Base-by-base conservation (phyloP, 2,329 filamentous ascomycete genomes). In the Dothideomycetidae sp. region DNA sequence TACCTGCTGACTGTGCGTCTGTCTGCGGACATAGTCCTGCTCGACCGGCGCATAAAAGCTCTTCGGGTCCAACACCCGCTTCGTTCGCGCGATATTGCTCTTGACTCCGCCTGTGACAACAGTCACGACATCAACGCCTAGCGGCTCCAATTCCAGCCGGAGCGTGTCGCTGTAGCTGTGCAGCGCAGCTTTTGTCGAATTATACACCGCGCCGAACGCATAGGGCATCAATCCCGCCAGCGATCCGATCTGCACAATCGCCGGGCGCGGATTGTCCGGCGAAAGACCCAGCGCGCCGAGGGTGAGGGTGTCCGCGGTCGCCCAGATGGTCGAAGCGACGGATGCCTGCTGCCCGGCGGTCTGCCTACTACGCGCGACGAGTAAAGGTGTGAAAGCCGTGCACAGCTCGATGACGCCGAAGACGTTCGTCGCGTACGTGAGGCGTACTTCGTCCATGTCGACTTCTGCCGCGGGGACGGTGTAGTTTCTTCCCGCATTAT, bases 101-200 rank as follows among this genome's bases (percentile, higher is more conserved):
- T 68, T 65, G 19, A 77, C 72, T 7, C 73, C 72, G 7, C 73
- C 73, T 1, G 73, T 76, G 5, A 76, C 55, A 4, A 68, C 52
- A 1, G 55, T 66, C 5, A 67, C 47, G 5, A 68, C 64, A 9
- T 58, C 53, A 5, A 67, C 63, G 5, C 58, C 62, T 11, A 68
- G 62, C 1, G 70, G 71, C 40, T 52, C 58, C 9, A 75, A 54
- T 48, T 76, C 71, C 12, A 75, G 64, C 10, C 73, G 63, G 32
- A 75, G 51, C 0, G 70, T 72, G 42, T 75, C 64, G 40, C 64
- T 67, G 50, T 70, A 76, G 1, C 63, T 59, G 49, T 75, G 70
- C 23, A 76, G 49, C 1, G 73, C 72, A 0, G 70, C 72, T 51
- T 75, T 75, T 26, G 65, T 67, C 5, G 70, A 68, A 46, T 71